Base-by-base conservation (phyloP, 345 rosid species). In the Aquilaria sinensis region DNA sequence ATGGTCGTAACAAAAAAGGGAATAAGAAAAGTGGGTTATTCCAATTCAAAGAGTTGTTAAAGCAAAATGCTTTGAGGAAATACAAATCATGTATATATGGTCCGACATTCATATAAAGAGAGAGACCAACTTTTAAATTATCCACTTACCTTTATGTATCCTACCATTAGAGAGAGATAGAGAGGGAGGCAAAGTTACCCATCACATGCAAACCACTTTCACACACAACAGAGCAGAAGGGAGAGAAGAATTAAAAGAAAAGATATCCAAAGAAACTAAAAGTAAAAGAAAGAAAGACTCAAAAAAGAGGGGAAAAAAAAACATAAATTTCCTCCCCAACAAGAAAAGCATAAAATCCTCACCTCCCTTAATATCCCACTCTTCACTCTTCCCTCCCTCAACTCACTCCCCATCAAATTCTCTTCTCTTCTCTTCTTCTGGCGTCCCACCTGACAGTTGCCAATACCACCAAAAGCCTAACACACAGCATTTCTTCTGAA, bases 151-250 rank as follows among this genome's bases (percentile, higher is more conserved):
- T 73, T 77, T 84, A 66, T 43, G 57, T 56, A 57, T 37, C 43
- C 43, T 37, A 5, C 43, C 2, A 47, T 16, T 3, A 34, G 61
- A 67, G 61, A 59, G 56, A 57, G 23, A 68, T 12, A 56, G 13
- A 50, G 23, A 69, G 41, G 64, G 31, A 60, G 60, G 54, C 60
- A 73, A 68, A 72, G 72, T 63, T 47, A 61, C 43, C 43, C 49
- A 78, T 83, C 92, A 86, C 92, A 81, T 86, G 89, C 80, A 72
- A 74, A 57, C 77, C 81, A 80, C 89, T 81, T 83, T 75, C 73
- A 63, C 79, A 65, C 62, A 51, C 57, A 74, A 5, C 8, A 9
- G 43, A 37, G 8, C 8, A 37, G 43, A 37, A 37, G 43, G 8
- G 43, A 37, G 7, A 37, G 43, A 37, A 37, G 43, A 37, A 37